Evolutionary conservation across 768 basidiomycete genomes (phyloP).

Genomic region (Agaricus blazei): DNA sequence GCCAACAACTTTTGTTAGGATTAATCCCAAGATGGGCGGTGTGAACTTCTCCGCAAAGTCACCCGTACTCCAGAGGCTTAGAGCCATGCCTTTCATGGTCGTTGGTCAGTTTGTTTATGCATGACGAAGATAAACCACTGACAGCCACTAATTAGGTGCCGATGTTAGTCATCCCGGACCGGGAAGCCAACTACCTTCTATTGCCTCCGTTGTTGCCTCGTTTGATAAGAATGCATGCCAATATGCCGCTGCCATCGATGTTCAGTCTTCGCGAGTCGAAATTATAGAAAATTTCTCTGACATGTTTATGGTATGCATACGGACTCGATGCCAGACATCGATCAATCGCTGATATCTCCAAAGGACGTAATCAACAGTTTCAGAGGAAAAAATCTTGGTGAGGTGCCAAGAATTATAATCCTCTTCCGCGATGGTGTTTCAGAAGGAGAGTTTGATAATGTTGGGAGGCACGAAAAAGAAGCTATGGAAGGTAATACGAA

Average conservation of each 20-base stretch:
- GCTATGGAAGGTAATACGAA: slow-evolving; percentile 34
- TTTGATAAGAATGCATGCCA: slow-evolving; percentile 37
- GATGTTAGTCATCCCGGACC: slow-evolving; percentile 63
- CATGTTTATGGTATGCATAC: slow-evolving; percentile 29
- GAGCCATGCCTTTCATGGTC: slow-evolving; percentile 29
- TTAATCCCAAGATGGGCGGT: slow-evolving; percentile 54
- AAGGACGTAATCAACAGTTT: slow-evolving; percentile 17
- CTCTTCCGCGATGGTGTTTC: slow-evolving; percentile 47
- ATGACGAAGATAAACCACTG: neutral
- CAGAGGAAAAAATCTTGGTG: slow-evolving; percentile 12
- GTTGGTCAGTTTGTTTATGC: slow-evolving; percentile 24
- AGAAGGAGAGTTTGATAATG: slow-evolving; percentile 34
- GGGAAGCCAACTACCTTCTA: slow-evolving; percentile 46
- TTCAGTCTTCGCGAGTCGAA: slow-evolving; percentile 46
- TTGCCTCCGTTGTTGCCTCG: slow-evolving; percentile 56
- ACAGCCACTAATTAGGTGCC: slow-evolving; percentile 31
- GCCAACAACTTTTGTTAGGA: slow-evolving; percentile 22
- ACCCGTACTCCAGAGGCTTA: slow-evolving; percentile 16
- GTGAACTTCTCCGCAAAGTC: slow-evolving; percentile 32
- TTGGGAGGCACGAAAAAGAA: slow-evolving; percentile 38
- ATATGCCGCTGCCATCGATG: slow-evolving; percentile 36
- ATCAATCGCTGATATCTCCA: neutral
- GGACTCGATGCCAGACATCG: slow-evolving; percentile 2
- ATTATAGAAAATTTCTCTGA: slow-evolving; percentile 35
- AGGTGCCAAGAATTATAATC: slow-evolving; percentile 25